A percentile compares a stretch with the other conserved stretches of the same genome.
Conservation (phyloP, 2,329 filamentous ascomycete genomes). For the Alternaria atra region DNA sequence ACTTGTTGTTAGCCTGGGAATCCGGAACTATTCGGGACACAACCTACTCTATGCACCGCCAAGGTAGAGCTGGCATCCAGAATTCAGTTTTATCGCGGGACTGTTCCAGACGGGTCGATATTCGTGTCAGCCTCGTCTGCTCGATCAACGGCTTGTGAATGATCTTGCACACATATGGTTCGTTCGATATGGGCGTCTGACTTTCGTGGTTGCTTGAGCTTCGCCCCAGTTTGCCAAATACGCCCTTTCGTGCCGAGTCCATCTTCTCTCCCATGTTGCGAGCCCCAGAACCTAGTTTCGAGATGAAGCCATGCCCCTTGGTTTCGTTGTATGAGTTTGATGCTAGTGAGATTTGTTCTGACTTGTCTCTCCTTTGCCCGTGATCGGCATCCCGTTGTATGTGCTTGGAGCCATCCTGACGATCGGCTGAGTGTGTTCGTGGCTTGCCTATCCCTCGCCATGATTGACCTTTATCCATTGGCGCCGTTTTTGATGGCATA, state of each 20-base stretch:
- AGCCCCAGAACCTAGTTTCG: constrained; percentile 75
- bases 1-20: constrained; percentile 22
- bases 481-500: constrained; percentile 68
- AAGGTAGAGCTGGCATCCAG: constrained; percentile 97
- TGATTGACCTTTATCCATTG: constrained; percentile 71
- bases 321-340: constrained; percentile 67
- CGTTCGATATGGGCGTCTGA: constrained; percentile 71
- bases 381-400: constrained; percentile 44
- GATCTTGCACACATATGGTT: constrained; percentile 83
- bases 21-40: not conserved
- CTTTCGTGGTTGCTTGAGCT: constrained; percentile 76
- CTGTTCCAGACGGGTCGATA: constrained; percentile 86
- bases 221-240: constrained; percentile 80
- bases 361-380: constrained; percentile 36
- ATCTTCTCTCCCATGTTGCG: constrained; percentile 76
- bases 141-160: constrained; percentile 87
- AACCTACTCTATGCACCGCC: constrained; percentile 86
- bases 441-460: constrained; percentile 65
- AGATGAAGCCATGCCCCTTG: constrained; percentile 71
- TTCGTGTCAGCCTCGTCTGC: constrained; percentile 88
- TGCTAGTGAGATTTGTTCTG: constrained; percentile 48
- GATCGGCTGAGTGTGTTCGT: constrained; percentile 78
- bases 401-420: constrained; percentile 54
- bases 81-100: constrained; percentile 97
- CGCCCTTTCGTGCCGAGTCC: constrained; percentile 78